Base-by-base conservation (phyloP, 73 alveolate species). In the Stentor roeselii region DNA sequence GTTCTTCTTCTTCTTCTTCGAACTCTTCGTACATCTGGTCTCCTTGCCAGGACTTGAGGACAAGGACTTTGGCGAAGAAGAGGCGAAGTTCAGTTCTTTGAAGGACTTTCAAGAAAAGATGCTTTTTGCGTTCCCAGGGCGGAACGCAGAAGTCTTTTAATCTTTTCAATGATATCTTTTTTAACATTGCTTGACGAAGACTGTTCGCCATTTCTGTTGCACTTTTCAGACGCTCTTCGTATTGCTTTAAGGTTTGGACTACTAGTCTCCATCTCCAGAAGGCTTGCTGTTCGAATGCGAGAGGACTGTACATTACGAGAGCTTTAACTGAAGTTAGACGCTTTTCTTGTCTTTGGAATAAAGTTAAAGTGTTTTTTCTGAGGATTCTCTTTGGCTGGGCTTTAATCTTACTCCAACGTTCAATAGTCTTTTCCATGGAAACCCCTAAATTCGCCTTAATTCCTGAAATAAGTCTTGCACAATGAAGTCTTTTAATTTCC, bases 191-290 rank as follows among this genome's bases (percentile, higher is more conserved):
- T 34, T 21, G 11, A 32, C n/a, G 37, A 32, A 67, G 37, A 21
- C 27, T 21, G 2, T 67, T 32, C 21, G 41, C 21, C 41, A 30
- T 27, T 21, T 67, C 80, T 21, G 37, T 21, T 11, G 41, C 80
- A 67, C 34, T 27, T 40, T 67, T 67, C n/a, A 67, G 27, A 36
- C 80, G 21, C 34, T 32, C 80, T 67, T 67, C 80, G 21, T 34
- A 0, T 30, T 67, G 41, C 41, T 21, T 21, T 15, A 67, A 27
- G 15, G 21, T 40, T 67, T 67, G 80, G 34, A 30, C 41, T n/a
- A 21, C 37, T 21, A 67, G 80, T 67, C 80, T 67, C 80, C 80
- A 67, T 67, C 80, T 67, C 80, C 80, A 67, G 21, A 67, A 67
- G 21, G 42, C 80, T 21, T 21, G 80, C 80, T 67, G 80, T 67